Evolutionary conservation across 768 basidiomycete genomes (phyloP).

Genomic region (Paxillus ammoniavirescens): DNA sequence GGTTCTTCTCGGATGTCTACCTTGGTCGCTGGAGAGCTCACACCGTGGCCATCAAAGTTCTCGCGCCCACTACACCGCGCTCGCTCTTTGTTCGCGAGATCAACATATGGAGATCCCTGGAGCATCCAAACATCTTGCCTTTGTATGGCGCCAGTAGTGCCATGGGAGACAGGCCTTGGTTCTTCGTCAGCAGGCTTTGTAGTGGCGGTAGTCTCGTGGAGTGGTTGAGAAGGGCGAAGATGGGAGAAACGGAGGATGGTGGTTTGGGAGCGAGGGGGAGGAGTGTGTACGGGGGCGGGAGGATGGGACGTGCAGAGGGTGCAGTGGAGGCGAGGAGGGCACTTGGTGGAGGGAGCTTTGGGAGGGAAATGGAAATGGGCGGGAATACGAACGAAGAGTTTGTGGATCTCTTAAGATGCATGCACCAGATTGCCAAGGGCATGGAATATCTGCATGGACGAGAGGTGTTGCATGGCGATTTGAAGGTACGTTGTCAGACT

Average conservation of each 20-base stretch:
- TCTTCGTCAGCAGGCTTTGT: conserved; percentile 75
- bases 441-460: conserved; percentile 77
- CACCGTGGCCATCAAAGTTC: conserved; percentile 70
- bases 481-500: conserved; percentile 53
- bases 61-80: conserved; percentile 58
- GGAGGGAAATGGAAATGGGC: background rate
- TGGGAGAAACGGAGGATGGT: background rate
- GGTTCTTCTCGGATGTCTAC: conserved; percentile 78
- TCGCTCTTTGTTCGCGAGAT: conserved; percentile 69
- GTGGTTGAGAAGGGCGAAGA: conserved; percentile 44
- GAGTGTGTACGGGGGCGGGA: background rate
- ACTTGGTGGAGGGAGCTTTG: background rate
- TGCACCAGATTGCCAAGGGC: conserved; percentile 74
- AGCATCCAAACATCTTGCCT: conserved; percentile 68
- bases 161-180: conserved; percentile 69
- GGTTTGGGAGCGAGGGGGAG: background rate
- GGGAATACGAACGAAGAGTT: background rate
- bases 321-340: background rate
- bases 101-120: conserved; percentile 67
- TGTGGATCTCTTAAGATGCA: conserved; percentile 52
- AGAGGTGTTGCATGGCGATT: conserved; percentile 74
- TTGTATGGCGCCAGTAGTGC: conserved; percentile 79
- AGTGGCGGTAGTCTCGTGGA: conserved; percentile 61
- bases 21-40: conserved; percentile 68
- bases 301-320: background rate